Percentiles rank a stretch among this genome's conserved stretches.
These are phyloP conservation scores for Turritis glabra DNA, from an alignment of 345 rosid species.

Conservation along the genomic window DNA sequence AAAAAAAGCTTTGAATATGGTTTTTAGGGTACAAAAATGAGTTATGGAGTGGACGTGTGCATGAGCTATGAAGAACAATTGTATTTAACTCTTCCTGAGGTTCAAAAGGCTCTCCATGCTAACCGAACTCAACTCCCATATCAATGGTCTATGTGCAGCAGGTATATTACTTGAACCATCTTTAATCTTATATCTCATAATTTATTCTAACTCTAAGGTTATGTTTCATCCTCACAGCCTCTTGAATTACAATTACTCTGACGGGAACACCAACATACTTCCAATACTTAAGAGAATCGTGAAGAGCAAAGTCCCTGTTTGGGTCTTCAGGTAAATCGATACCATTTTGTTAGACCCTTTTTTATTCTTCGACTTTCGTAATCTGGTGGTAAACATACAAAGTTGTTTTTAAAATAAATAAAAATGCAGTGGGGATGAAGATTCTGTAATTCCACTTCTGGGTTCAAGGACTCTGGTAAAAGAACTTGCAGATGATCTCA, in stretches of 20 bases:
- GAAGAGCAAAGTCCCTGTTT: conserved; percentile 59
- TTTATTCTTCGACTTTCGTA: not conserved
- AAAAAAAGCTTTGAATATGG: not conserved
- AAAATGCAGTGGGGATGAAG: conserved; percentile 76
- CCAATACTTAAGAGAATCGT: conserved; percentile 75
- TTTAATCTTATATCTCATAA: not conserved
- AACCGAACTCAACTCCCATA: conserved; percentile 69
- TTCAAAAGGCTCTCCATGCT: conserved; percentile 90
- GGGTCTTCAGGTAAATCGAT: conserved; percentile 74
- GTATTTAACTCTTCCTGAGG: conserved; percentile 85
- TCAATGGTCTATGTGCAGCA: conserved; percentile 81
- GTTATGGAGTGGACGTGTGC: conserved; percentile 86
- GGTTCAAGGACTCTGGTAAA: conserved; percentile 77
- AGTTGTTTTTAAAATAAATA: not conserved
- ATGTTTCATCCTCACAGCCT: conserved; percentile 42
- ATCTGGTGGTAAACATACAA: not conserved
- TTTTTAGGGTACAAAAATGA: conserved; percentile 68
- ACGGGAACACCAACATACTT: conserved; percentile 64
- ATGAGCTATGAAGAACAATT: conserved; percentile 61
- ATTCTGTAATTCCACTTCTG: conserved; percentile 77
- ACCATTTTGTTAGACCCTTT: not conserved
- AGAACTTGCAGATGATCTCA: conserved; percentile 72
- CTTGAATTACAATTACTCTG: conserved; percentile 56
- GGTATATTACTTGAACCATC: conserved; percentile 37
- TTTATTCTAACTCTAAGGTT: conserved; percentile 9